Evolutionary conservation across 176 grass and related monocot species (phyloP).

Genomic region (Dactylis glomerata): DNA sequence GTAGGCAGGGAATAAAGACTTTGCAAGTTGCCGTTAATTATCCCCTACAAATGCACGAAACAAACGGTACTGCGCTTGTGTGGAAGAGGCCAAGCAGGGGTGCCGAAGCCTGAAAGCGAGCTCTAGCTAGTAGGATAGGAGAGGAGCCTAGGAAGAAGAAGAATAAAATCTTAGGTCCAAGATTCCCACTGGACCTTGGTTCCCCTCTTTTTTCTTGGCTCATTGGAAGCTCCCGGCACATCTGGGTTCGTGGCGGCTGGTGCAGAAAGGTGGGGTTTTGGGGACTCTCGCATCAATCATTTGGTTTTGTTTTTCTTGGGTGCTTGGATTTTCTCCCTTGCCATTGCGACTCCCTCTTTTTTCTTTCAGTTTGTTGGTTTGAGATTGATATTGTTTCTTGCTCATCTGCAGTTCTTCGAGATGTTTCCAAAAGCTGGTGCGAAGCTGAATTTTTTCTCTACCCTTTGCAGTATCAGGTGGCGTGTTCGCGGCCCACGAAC

Average conservation of each 20-base stretch:
- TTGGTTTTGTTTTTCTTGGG: conserved; percentile 19
- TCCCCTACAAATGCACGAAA: not conserved
- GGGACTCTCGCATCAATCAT: not conserved
- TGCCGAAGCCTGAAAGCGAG: conserved; percentile 35
- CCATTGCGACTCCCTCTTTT: not conserved
- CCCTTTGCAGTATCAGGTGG: not conserved
- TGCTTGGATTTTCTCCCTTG: not conserved
- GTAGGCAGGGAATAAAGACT: not conserved
- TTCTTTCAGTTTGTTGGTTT: not conserved
- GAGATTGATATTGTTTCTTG: not conserved
- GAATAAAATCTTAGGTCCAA: conserved; percentile 19
- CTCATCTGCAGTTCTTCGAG: not conserved
- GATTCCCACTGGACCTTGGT: conserved; percentile 18
- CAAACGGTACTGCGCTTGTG: conserved; percentile 15
- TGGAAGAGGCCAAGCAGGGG: conserved; percentile 18
- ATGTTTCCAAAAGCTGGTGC: not conserved
- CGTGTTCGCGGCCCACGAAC: not conserved
- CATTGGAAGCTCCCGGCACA: not conserved
- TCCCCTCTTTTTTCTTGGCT: not conserved
- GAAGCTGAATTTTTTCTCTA: not conserved
- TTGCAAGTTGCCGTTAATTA: conserved; percentile 25
- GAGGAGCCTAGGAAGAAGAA: not conserved
- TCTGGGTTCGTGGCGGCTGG: conserved; percentile 1
- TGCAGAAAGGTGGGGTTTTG: conserved; percentile 28
- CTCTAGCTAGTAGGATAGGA: conserved; percentile 20